phyloP scores from a whole-genome alignment of 768 basidiomycete genomes.

The Lactarius pseudohatsudake region DNA sequence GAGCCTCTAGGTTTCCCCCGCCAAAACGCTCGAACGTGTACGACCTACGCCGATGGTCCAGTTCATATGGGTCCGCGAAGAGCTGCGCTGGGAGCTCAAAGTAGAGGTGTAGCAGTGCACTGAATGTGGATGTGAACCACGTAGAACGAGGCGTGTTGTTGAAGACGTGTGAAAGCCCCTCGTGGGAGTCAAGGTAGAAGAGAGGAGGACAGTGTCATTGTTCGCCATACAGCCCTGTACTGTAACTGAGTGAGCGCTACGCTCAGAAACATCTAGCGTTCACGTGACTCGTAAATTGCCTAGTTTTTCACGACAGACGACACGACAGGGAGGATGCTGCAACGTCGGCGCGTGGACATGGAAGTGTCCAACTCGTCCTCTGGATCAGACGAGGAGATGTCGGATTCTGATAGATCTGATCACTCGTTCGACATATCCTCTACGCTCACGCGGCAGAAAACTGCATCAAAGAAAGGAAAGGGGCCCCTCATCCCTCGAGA shows the following conservation, averaged over 20 bases:
- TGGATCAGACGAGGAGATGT: slow-evolving; percentile 13
- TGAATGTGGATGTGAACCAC: background rate
- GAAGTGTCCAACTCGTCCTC: slow-evolving; percentile 7
- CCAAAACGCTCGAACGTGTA: slow-evolving; percentile 25
- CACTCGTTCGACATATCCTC: slow-evolving; percentile 63
- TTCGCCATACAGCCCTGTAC: background rate
- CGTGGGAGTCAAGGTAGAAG: slow-evolving; percentile 9
- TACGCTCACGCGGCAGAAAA: slow-evolving; percentile 43
- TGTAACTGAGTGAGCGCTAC: too few relatives aligned
- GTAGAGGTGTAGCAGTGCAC: slow-evolving; percentile 5
- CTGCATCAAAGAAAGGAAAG: slow-evolving; percentile 2
- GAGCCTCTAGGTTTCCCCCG: slow-evolving; percentile 20
- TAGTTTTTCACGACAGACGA: background rate
- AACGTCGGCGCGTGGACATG: slow-evolving; percentile 1
- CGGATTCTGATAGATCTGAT: slow-evolving; percentile 31
- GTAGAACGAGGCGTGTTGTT: slow-evolving; percentile 14
- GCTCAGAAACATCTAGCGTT: too few relatives aligned
- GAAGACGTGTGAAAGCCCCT: slow-evolving; percentile 21
- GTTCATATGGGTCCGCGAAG: slow-evolving; percentile 10
- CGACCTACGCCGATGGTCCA: slow-evolving; percentile 6
- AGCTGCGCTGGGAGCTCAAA: background rate
- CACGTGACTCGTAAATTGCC: background rate
- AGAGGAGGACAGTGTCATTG: slow-evolving; percentile 6
- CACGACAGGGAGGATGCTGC: slow-evolving; percentile 5
- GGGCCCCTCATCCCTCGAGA: slow-evolving; percentile 24